A percentile compares a stretch with the other conserved stretches of the same genome.
Conservation (phyloP, 2,329 filamentous ascomycete species). For the Pseudocercospora ulei region DNA sequence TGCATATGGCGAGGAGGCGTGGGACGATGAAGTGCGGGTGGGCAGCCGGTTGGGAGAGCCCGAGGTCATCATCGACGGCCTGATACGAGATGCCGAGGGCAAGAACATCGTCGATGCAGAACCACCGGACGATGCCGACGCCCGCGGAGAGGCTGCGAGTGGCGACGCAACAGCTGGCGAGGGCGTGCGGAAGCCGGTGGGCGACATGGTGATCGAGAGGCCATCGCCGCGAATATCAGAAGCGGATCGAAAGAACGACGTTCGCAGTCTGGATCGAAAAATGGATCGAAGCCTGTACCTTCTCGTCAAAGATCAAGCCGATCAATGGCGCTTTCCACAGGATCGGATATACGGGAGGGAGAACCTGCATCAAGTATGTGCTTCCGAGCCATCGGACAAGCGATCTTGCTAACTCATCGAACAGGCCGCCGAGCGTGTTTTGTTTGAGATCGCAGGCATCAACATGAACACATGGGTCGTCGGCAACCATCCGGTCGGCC, state of each 20-base stretch:
- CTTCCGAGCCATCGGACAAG: background rate
- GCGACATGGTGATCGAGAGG: conserved; percentile 48
- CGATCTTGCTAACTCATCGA: conserved; percentile 17
- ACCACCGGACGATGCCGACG: conserved; percentile 36
- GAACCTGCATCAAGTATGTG: conserved; percentile 68
- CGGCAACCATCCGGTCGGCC: conserved; percentile 77
- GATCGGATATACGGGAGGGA: conserved; percentile 60
- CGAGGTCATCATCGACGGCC: conserved; percentile 54
- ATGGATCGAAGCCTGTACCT: conserved; percentile 79
- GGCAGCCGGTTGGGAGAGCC: conserved; percentile 59
- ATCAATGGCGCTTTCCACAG: conserved; percentile 72
- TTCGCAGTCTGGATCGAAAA: conserved; percentile 65
- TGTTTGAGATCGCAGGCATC: conserved; percentile 66
- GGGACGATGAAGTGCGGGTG: conserved; percentile 84
- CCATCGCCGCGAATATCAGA: conserved; percentile 63
- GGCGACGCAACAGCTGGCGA: conserved; percentile 27
- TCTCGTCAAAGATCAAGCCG: conserved; percentile 63
- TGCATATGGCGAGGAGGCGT: conserved; percentile 60
- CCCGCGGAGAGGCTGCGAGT: conserved; percentile 40
- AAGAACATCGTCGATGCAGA: conserved; percentile 43
- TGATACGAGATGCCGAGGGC: conserved; percentile 65
- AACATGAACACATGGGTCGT: conserved; percentile 99
- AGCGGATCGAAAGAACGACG: conserved; percentile 66
- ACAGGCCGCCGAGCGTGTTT: conserved; percentile 70
- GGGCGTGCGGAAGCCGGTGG: conserved; percentile 22